Evolutionary conservation across 495 filamentous ascomycete species (phyloP), one percentile per base, ranked within the genome.

Genomic region (Penicillium malachiteum): DNA sequence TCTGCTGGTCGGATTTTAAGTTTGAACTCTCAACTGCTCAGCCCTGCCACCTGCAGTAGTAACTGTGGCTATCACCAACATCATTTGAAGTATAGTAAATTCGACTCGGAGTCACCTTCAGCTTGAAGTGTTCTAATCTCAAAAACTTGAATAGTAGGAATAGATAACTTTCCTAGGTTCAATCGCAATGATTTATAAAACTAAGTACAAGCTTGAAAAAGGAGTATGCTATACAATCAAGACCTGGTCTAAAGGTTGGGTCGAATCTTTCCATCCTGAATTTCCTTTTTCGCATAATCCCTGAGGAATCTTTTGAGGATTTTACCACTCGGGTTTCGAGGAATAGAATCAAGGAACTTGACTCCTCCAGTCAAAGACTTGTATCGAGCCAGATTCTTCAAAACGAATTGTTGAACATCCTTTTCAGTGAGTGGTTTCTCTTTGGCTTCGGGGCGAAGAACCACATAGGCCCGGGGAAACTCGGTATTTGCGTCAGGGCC

Each of bases 311-410:
- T 75, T 67, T 92, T 86, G 58, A 96, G 63, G 42, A 96, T 89
- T 80, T 96, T 96, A 3, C 92, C 92, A 71, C 84, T 87, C 0
- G 81, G 81, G 56, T 84, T 92, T 71, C 90, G 91, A 9, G 92
- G 88, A 16, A 96, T 80, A 42, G 80, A 76, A 48, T 90, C 84
- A 3, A 93, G 76, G 67, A 93, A 96, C 38, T 79, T 81, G 0
- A 96, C 81, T 1, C 92, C 92, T 0, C 92, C 92, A 13, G 85
- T 81, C 56, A 96, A 71, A 51, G 80, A 77, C 77, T 96, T 96
- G 60, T 90, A 85, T 5, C 72, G 70, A 0, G 86, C 76, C 0
- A 91, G 74, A 40, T 76, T 72, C 30, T 58, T 56, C 1, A 71
- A 73, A 44, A 93, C 56, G 71, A 79, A 91, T 0, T 71, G 55